These are phyloP conservation scores for Dictyostelium purpureum DNA, from an alignment of 78 protist genomes.

Conservation along the genomic window DNA sequence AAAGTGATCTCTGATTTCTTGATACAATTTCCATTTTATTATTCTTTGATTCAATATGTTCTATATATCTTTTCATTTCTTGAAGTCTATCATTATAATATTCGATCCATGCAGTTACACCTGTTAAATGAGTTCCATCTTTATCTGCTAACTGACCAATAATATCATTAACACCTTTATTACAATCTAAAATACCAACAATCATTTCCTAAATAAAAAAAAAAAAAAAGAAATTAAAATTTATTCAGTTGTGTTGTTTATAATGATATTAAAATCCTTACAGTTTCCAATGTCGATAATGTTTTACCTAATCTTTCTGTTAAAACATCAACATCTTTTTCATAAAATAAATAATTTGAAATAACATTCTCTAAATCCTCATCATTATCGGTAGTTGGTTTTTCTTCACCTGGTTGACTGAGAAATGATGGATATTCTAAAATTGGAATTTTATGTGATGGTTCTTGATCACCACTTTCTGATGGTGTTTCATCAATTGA, in stretches of 20 bases:
- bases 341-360: conserved; percentile 22
- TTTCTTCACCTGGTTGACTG: neutral
- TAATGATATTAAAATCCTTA: neutral
- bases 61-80: conserved; percentile 78
- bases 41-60: conserved; percentile 73
- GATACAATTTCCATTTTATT: conserved; percentile 79
- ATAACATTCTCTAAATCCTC: conserved; percentile 54
- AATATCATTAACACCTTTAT: conserved; percentile 22
- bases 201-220: conserved; percentile 45
- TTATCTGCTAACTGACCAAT: conserved; percentile 43
- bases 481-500: neutral
- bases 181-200: conserved; percentile 57
- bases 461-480: neutral
- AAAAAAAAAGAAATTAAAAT: neutral
- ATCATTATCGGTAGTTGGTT: neutral
- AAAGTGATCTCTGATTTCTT: conserved; percentile 42
- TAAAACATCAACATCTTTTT: conserved; percentile 67
- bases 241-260: too few relatives aligned
- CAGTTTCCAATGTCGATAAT: conserved; percentile 39
- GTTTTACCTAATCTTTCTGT: conserved; percentile 45
- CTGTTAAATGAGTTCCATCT: conserved; percentile 67
- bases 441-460: neutral
- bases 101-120: conserved; percentile 77
- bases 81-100: conserved; percentile 68
- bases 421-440: neutral